Evolutionary conservation across 225 moss, liverwort and hornwort genomes (phyloP).

Genomic region (Straminergon stramineum): DNA sequence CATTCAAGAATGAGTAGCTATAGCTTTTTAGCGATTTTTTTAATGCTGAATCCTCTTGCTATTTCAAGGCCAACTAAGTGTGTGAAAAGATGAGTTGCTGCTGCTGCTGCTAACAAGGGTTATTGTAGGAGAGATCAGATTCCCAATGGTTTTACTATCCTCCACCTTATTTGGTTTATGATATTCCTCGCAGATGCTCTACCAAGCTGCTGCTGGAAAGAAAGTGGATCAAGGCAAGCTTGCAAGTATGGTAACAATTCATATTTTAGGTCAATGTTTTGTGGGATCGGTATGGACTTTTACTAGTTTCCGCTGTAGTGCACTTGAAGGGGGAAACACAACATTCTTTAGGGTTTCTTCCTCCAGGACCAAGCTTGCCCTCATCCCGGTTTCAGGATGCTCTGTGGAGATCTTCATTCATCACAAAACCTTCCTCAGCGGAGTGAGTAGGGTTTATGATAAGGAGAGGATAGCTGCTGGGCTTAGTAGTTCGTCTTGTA

Average conservation of each 20-base stretch:
- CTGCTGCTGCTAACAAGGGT: background rate
- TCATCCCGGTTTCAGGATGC: background rate
- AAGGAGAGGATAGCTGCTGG: background rate
- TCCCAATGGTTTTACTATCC: background rate
- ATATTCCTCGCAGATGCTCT: constrained; percentile 2
- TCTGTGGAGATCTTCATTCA: background rate
- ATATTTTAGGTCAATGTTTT: background rate
- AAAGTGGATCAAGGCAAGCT: constrained; percentile 43
- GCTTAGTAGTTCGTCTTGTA: background rate
- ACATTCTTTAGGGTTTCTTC: background rate
- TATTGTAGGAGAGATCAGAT: background rate
- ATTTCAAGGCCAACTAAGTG: background rate
- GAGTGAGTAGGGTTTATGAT: background rate
- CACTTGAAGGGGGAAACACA: background rate
- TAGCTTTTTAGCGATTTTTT: background rate
- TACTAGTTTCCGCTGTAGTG: background rate
- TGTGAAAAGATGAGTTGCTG: background rate
- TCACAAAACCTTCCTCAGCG: background rate
- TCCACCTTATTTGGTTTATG: background rate
- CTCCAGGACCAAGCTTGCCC: background rate
- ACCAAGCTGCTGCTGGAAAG: constrained; percentile 47
- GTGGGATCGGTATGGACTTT: background rate
- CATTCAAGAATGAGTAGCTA: background rate
- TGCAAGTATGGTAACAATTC: constrained; percentile 7
- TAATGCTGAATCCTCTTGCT: background rate